Evolutionary conservation across 306 rosid genomes (phyloP), one percentile per base, ranked within the genome.

Genomic region (Rubus idaeus): DNA sequence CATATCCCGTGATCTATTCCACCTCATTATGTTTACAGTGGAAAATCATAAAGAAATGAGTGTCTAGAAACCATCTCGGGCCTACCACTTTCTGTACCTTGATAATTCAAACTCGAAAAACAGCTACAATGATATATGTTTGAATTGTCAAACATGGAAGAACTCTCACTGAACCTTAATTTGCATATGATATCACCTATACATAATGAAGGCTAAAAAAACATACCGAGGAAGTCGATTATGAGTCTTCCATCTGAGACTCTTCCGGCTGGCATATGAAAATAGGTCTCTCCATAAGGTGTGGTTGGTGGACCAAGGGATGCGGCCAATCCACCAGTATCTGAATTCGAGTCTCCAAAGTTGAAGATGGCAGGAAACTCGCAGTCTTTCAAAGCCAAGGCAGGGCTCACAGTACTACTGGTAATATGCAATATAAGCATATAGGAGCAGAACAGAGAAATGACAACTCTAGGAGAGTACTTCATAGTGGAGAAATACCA

Each of bases 311-410:
- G 8, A 14, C 0, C 0, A 61, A 89, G 40, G 56, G 82, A n/a
- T 30, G 88, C 83, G 14, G 88, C 77, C 41, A 66, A 42, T 53
- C 86, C 89, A 41, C 91, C 91, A 0, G 90, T 86, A 8, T 90
- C 95, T 0, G 89, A 83, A 44, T 86, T 86, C 4, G 89, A 88
- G 79, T 76, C 89, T 11, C 90, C 92, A 11, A 88, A 88, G 75
- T 85, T 85, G 45, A 88, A 85, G 49, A 86, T 80, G 37, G 96
- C 91, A 0, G 89, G 87, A 78, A 87, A 86, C 18, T 30, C 20
- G 37, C 84, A 88, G 12, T 35, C 80, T 37, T 75, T 37, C 23
- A 39, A 40, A 52, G 57, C 82, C 72, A 56, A 70, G 1, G 51
- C 75, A 1, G 81, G 66, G 60, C 53, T 78, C 46, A 58, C 4